Base-by-base conservation (phyloP, 2,329 filamentous ascomycete species). In the Fusarium tjaetaba region DNA sequence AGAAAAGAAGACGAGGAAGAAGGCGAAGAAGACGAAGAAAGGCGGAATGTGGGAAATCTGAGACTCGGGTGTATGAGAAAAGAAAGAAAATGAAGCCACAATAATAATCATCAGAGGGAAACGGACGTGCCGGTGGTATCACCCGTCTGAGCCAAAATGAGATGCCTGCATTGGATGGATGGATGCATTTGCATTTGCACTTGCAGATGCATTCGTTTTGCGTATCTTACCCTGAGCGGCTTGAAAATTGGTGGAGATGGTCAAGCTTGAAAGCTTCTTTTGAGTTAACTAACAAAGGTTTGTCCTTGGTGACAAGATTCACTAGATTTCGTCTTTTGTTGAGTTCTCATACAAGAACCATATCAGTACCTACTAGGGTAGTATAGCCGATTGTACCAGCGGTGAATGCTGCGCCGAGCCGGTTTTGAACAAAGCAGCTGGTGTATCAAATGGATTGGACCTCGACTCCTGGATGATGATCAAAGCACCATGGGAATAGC, bases 201-300 rank as follows among this genome's bases (percentile, higher is more conserved):
- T 30, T 39, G 38, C 13, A 45, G 46, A 24, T 57, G 49, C 30
- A 57, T 61, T 61, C 30, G 13, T 24, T 61, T 61, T 61, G 59
- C 59, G 57, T 45, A 61, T 61, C 49, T 61, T 61, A 38, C 56
- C 61, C 61, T n/a, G 43, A 26, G 30, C 43, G 45, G 30, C 56
- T 32, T 61, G 43, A 26, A 61, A 43, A 32, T 28, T 42, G 46
- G 71, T 74, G 68, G 71, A 58, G 62, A 68, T 71, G 38, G 43
- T 13, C 26, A 65, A 46, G 46, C 49, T 64, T 48, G 52, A 60
- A 58, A 45, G 60, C 67, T 74, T 62, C 68, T 62, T 74, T 48
- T 57, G 43, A 46, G 42, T 58, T 36, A 24, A 39, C 32, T 43
- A 24, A 39, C 38, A 59, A 66, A 53, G 51, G 38, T 7, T 61